These are phyloP conservation scores for Mychonastes homosphaera DNA, from an alignment of 139 green algal genomes.

Conservation along the genomic window DNA sequence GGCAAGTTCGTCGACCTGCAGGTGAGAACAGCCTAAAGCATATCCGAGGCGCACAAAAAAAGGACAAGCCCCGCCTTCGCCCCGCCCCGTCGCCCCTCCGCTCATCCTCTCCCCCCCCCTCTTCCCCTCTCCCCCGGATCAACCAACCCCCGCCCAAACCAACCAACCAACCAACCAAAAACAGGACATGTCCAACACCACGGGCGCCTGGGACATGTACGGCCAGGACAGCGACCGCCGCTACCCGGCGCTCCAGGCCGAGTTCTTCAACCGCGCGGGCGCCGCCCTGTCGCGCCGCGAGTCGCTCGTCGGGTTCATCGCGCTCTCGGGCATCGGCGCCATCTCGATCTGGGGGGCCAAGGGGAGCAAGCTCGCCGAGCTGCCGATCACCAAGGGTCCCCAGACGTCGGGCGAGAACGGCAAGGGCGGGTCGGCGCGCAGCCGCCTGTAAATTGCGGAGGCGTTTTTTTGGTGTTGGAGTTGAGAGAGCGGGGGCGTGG, in stretches of 20 bases:
- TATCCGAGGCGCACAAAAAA: background rate
- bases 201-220: conserved; percentile 89
- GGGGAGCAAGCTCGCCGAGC: conserved; percentile 59
- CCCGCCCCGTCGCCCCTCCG: background rate
- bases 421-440: conserved; percentile 31
- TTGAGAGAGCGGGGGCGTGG: too few species aligned
- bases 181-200: conserved; percentile 90
- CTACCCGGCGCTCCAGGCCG: conserved; percentile 67
- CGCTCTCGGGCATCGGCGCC: conserved; percentile 40
- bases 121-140: background rate
- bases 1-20: conserved; percentile 81
- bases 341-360: conserved; percentile 69
- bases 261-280: conserved; percentile 89
- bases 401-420: conserved; percentile 40
- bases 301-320: conserved; percentile 71
- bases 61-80: background rate
- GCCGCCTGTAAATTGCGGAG: conserved; percentile 31
- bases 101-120: background rate
- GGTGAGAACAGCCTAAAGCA: conserved; percentile 24
- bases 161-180: too few species aligned
- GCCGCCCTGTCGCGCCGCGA: conserved; percentile 71
- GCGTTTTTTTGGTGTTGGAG: too few species aligned
- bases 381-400: conserved; percentile 87
- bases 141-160: too few species aligned
- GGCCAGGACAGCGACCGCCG: conserved; percentile 74